Evolutionary conservation across 2,329 filamentous ascomycete species (phyloP).

Genomic region (Fusarium torreyae): DNA sequence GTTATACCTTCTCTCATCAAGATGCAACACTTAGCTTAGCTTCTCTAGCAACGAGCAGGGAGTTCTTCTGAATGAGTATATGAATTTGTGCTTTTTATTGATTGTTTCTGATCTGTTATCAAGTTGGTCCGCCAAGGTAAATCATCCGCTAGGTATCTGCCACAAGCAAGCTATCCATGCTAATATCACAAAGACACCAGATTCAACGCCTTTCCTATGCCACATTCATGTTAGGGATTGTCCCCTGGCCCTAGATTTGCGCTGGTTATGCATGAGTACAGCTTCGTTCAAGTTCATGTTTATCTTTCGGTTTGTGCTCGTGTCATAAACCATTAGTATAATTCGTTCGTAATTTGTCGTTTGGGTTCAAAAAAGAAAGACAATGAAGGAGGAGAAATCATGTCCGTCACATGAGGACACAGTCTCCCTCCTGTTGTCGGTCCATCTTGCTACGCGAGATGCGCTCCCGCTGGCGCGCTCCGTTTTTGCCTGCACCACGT

Average conservation of each 20-base stretch:
- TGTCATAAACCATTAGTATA: neutral
- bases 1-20: neutral
- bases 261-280: constrained; percentile 2
- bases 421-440: constrained; percentile 91
- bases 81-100: neutral
- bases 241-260: neutral
- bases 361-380: neutral
- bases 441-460: constrained; percentile 86
- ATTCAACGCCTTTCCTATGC: constrained; percentile 32
- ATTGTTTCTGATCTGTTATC: neutral
- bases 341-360: constrained; percentile 17
- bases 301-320: neutral
- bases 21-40: neutral
- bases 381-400: neutral
- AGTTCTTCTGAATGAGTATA: neutral
- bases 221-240: neutral
- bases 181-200: constrained; percentile 24
- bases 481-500: constrained; percentile 76
- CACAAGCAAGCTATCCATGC: constrained; percentile 20
- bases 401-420: constrained; percentile 79
- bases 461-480: constrained; percentile 79
- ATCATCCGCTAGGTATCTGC: constrained; percentile 27
- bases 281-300: constrained; percentile 4
- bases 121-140: neutral
- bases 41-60: neutral